Percentiles rank a stretch among this genome's conserved stretches.
These are phyloP conservation scores for Pestalotiopsis fici DNA, from an alignment of 2,329 filamentous ascomycete species.

Conservation along the genomic window DNA sequence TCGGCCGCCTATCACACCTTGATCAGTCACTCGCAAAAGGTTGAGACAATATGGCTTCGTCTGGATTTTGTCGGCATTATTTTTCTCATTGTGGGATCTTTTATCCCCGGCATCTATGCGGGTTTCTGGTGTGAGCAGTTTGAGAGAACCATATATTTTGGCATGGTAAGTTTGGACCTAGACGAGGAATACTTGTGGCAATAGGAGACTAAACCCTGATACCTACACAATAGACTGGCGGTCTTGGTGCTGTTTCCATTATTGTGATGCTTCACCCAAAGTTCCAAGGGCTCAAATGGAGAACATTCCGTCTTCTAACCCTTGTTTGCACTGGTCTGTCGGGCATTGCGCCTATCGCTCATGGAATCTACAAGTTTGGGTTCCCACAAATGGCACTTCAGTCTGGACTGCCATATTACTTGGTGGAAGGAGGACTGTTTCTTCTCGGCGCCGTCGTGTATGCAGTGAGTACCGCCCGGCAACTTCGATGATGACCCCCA, in stretches of 20 bases:
- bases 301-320: slow-evolving; percentile 33
- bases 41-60: slow-evolving; percentile 36
- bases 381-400: slow-evolving; percentile 38
- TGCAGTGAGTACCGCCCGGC: slow-evolving; percentile 30
- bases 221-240: slow-evolving; percentile 28
- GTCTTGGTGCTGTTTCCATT: slow-evolving; percentile 32
- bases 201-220: neutral
- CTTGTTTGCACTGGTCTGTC: slow-evolving; percentile 40
- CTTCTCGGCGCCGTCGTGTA: slow-evolving; percentile 39
- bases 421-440: slow-evolving; percentile 36
- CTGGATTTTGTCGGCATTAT: slow-evolving; percentile 40
- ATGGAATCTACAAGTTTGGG: slow-evolving; percentile 36
- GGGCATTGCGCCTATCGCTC: slow-evolving; percentile 38
- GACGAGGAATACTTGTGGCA: neutral
- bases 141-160: slow-evolving; percentile 33
- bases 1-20: slow-evolving; percentile 41
- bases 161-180: slow-evolving; percentile 28
- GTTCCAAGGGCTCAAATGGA: slow-evolving; percentile 35
- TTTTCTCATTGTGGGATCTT: slow-evolving; percentile 36
- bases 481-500: neutral
- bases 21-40: slow-evolving; percentile 36
- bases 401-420: slow-evolving; percentile 40
- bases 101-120: slow-evolving; percentile 40
- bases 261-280: slow-evolving; percentile 35
- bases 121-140: slow-evolving; percentile 38